Base-by-base conservation (phyloP, 179 eudicot genomes). In the Silene coronaria region DNA sequence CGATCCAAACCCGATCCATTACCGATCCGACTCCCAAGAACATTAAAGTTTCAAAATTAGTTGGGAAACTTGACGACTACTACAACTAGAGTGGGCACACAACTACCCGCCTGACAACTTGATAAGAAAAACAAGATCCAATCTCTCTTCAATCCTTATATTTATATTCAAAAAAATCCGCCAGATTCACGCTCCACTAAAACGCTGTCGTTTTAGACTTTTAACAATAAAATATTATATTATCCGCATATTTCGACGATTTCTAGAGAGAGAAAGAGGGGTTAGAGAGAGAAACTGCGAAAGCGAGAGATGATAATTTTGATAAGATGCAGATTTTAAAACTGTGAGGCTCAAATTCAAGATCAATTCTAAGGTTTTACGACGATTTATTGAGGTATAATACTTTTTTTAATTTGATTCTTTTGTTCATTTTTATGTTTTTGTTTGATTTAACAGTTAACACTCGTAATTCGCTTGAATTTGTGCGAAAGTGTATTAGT, bases 241-340 rank as follows among this genome's bases (percentile, higher is more conserved):
- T 66, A 38, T 34, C 70, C 70, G 70, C n/a, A 66, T 34, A 66
- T 66, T 34, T 26, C 70, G 70, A 66, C 51, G 24, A 66, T 42
- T 66, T 1, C 17, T 38, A 32, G 24, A 32, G 70, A 34, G 70
- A 32, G 48, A 66, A 60, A 23, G 1, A 0, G 28, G 28, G 28
- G 28, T 21, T 3, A 60, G 65, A 53, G 65, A 60, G 65, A 60
- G 65, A 60, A 24, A 60, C 13, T 10, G 13, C 65, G 65, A 60
- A 2, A 60, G 70, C 24, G 70, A 66, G 70, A 66, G 23, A n/a
- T 66, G 70, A 32, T 17, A 66, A 5, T 24, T 34, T 30, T 66
- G 70, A 32, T 17, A 66, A 5, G 46, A 66, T 30, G 70, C 21
- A 19, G 70, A 34, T 34, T 38, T 66, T 64, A 24, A 24, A 65